phyloP scores from a whole-genome alignment of 345 rosid species.

The Rhodamnia rubescens region DNA sequence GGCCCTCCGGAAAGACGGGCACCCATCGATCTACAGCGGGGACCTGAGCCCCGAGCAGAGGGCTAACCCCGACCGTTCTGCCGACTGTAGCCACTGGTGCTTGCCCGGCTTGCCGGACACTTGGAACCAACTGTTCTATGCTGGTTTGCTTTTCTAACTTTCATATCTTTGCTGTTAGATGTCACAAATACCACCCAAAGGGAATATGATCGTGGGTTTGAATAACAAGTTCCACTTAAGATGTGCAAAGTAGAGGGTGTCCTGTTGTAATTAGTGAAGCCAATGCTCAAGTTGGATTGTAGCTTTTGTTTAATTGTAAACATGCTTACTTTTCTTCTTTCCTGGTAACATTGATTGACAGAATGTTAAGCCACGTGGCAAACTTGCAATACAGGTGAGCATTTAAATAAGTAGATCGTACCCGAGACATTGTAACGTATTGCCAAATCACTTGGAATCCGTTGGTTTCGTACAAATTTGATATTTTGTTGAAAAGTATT shows the following conservation, averaged over 20 bases:
- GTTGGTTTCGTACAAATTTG: background rate
- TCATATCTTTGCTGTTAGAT: background rate
- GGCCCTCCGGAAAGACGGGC: constrained; percentile 71
- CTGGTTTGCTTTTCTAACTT: constrained; percentile 21
- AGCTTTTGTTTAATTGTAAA: background rate
- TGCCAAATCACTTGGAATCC: background rate
- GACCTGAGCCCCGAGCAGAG: constrained; percentile 48
- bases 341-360: background rate
- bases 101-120: constrained; percentile 94
- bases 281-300: background rate
- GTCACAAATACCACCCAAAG: background rate
- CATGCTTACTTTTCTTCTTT: background rate
- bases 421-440: background rate
- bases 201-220: background rate
- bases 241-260: background rate
- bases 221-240: background rate
- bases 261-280: background rate
- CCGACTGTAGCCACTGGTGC: constrained; percentile 99
- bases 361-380: background rate
- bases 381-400: background rate
- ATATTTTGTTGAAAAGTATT: background rate
- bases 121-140: constrained; percentile 72
- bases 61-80: constrained; percentile 52
- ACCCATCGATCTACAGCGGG: constrained; percentile 80
- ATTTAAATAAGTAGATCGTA: background rate